A percentile compares a stretch with the other conserved stretches of the same genome.
Conservation (phyloP, 1,284 basidiomycete species). For the Ceraceosorus guamensis region DNA sequence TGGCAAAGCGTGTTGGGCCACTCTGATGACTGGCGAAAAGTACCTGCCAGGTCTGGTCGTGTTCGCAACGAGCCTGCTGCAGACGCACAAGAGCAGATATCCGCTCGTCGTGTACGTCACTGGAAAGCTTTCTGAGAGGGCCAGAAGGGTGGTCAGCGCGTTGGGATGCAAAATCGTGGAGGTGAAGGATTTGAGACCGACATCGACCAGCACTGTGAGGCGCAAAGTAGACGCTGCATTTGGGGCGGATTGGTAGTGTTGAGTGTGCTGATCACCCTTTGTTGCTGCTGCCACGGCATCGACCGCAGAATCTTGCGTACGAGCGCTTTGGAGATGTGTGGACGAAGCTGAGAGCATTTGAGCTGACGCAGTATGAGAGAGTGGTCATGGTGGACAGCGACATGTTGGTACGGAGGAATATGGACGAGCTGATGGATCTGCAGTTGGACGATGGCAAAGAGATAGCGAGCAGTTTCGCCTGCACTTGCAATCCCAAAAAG, state of each 20-base stretch:
- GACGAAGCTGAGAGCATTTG: slow-evolving; percentile 45
- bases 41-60: slow-evolving; percentile 34
- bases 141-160: slow-evolving; percentile 12
- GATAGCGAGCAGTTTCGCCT: slow-evolving; percentile 80
- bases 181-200: slow-evolving; percentile 23
- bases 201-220: slow-evolving; percentile 7
- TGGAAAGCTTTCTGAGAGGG: slow-evolving; percentile 16
- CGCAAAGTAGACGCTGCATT: no score
- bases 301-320: slow-evolving; percentile 12
- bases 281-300: neutral
- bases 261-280: neutral
- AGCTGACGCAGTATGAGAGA: slow-evolving; percentile 54
- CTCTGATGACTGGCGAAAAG: slow-evolving; percentile 33
- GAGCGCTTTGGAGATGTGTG: slow-evolving; percentile 40
- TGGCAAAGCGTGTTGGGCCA: slow-evolving; percentile 43
- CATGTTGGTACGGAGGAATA: slow-evolving; percentile 77
- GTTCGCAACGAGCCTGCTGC: slow-evolving; percentile 28
- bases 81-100: slow-evolving; percentile 16
- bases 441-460: slow-evolving; percentile 53
- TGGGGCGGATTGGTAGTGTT: no score
- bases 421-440: slow-evolving; percentile 78
- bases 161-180: slow-evolving; percentile 24
- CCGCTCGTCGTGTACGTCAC: slow-evolving; percentile 37
- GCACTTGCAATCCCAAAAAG: slow-evolving; percentile 84
- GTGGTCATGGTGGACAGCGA: slow-evolving; percentile 81